Conservation (phyloP, 2,329 filamentous ascomycete genomes). For the Bipolaris victoriae region DNA sequence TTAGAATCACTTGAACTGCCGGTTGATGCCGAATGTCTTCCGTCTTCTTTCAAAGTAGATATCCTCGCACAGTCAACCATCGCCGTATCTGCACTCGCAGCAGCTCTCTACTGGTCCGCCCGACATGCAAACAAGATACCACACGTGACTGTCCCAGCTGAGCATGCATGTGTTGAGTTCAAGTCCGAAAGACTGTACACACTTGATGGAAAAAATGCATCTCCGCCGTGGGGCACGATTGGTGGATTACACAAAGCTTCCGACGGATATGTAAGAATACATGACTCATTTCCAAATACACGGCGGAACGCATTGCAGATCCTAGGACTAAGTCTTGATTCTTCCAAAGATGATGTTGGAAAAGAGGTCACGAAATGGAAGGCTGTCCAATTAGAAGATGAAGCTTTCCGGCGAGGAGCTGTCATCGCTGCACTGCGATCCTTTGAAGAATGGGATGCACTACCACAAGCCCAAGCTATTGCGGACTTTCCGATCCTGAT, state of each 20-base stretch:
- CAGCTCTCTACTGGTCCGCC: conserved; percentile 54
- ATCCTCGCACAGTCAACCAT: conserved; percentile 61
- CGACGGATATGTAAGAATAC: conserved; percentile 62
- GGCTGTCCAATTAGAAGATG: conserved; percentile 57
- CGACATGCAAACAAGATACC: conserved; percentile 43
- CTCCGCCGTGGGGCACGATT: conserved; percentile 52
- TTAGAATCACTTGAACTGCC: conserved; percentile 31
- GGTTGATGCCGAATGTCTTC: conserved; percentile 39
- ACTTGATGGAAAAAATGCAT: conserved; percentile 48
- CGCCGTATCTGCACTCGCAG: conserved; percentile 58
- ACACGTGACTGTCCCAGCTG: conserved; percentile 51
- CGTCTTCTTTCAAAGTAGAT: conserved; percentile 63
- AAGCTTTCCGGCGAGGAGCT: conserved; percentile 49
- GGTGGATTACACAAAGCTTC: conserved; percentile 59
- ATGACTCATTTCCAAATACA: conserved; percentile 62
- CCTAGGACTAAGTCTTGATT: conserved; percentile 47
- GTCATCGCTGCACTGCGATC: conserved; percentile 60
- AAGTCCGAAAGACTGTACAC: conserved; percentile 59
- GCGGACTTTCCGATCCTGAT: conserved; percentile 56
- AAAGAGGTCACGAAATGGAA: conserved; percentile 51
- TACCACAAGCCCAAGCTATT: conserved; percentile 56
- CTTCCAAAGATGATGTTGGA: conserved; percentile 51
- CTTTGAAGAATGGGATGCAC: conserved; percentile 59
- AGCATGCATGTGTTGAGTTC: conserved; percentile 61
- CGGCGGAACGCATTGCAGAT: conserved; percentile 53